phyloP scores from a whole-genome alignment of 139 green algal species.

The Volvox reticuliferus region DNA sequence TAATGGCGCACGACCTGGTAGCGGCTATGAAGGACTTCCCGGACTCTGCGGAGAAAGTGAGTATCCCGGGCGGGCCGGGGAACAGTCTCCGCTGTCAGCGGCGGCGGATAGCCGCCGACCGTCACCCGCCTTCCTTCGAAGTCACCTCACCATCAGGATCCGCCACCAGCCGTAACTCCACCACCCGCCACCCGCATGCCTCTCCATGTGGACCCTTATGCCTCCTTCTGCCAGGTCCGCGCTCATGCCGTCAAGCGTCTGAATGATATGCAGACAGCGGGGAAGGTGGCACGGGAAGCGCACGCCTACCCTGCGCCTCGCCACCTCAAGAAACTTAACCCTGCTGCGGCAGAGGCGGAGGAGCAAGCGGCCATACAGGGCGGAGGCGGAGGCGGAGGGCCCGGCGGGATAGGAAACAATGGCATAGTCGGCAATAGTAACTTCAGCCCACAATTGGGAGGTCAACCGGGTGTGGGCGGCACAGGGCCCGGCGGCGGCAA shows the following conservation, averaged over 20 bases:
- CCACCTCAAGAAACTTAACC: constrained; percentile 51
- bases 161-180: too few relatives aligned
- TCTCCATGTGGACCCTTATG: too few relatives aligned
- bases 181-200: too few relatives aligned
- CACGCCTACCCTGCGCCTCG: constrained; percentile 33
- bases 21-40: constrained; percentile 70
- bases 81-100: background rate
- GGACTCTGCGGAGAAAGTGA: constrained; percentile 58
- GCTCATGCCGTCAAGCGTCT: constrained; percentile 46
- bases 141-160: too few relatives aligned
- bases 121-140: too few relatives aligned
- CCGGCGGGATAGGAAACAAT: background rate
- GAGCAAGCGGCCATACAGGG: constrained; percentile 5
- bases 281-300: constrained; percentile 45
- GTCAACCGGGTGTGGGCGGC: background rate
- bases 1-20: constrained; percentile 63
- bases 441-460: too few relatives aligned
- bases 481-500: background rate
- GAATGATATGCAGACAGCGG: constrained; percentile 50
- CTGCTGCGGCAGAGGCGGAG: constrained; percentile 40
- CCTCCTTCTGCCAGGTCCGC: constrained; percentile 29
- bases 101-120: background rate
- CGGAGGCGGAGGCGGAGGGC: background rate
- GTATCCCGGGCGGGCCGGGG: background rate
- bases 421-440: too few relatives aligned